These are phyloP conservation scores for Colletotrichum sansevieriae DNA, from an alignment of 2,329 filamentous ascomycete genomes.

Conservation along the genomic window DNA sequence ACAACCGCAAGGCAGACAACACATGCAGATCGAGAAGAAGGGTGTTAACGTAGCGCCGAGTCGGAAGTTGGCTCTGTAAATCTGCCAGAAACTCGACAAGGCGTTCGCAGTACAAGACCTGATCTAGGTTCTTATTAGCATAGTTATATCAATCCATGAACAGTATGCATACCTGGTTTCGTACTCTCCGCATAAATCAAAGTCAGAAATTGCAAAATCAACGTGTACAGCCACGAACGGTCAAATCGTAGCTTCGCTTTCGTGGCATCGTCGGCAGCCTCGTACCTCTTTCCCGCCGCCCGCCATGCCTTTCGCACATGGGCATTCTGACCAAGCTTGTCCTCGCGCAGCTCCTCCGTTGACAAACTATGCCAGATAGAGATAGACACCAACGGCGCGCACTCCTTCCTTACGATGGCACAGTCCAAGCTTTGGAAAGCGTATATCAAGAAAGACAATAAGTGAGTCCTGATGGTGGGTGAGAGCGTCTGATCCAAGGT, in stretches of 20 bases:
- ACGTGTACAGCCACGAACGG: slow-evolving; percentile 90
- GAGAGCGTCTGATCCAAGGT: slow-evolving; percentile 79
- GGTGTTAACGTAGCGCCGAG: slow-evolving; percentile 91
- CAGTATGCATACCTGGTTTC: slow-evolving; percentile 57
- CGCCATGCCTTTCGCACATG: slow-evolving; percentile 92
- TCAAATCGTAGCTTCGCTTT: slow-evolving; percentile 91
- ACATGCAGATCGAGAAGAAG: slow-evolving; percentile 88
- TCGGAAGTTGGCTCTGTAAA: slow-evolving; percentile 92
- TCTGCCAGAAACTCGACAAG: slow-evolving; percentile 93
- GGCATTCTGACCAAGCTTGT: slow-evolving; percentile 77
- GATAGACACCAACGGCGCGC: slow-evolving; percentile 93
- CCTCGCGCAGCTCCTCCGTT: slow-evolving; percentile 79
- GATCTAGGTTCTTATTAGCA: slow-evolving; percentile 61
- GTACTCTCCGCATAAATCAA: slow-evolving; percentile 72
- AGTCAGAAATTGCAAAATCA: slow-evolving; percentile 85
- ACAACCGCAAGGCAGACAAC: slow-evolving; percentile 81
- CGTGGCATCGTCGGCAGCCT: slow-evolving; percentile 82
- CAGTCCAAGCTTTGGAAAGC: slow-evolving; percentile 96
- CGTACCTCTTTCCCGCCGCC: slow-evolving; percentile 86
- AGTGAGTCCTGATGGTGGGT: slow-evolving; percentile 77
- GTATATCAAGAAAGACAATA: slow-evolving; percentile 90
- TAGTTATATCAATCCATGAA: slow-evolving; percentile 13
- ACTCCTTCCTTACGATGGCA: slow-evolving; percentile 91
- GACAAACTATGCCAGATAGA: slow-evolving; percentile 95
- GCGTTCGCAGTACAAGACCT: slow-evolving; percentile 88